These are phyloP conservation scores for Blastomyces emzantsi DNA, from an alignment of 2,329 filamentous ascomycete species.

Conservation along the genomic window DNA sequence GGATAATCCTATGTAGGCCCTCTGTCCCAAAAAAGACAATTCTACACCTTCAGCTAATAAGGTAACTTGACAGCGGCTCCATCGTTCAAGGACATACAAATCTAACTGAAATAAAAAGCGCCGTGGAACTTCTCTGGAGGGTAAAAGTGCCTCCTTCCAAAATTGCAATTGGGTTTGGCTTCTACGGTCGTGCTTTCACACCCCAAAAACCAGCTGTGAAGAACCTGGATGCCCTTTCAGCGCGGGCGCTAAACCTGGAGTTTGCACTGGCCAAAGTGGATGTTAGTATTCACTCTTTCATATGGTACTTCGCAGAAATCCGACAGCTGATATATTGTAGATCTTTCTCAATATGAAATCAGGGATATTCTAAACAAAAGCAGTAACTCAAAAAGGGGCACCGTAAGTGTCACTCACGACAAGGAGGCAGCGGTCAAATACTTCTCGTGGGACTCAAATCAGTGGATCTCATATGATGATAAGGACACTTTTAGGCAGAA, in stretches of 20 bases:
- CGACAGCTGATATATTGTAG: conserved; percentile 2
- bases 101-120: conserved; percentile 21
- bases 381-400: not conserved
- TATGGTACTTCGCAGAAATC: not conserved
- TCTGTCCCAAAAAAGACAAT: not conserved
- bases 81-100: conserved; percentile 29
- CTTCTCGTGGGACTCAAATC: not conserved
- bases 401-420: not conserved
- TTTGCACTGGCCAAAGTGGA: conserved; percentile 20
- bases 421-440: conserved; percentile 6
- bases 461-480: conserved; percentile 15
- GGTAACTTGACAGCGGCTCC: conserved; percentile 1
- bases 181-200: conserved; percentile 42
- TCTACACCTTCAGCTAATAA: not conserved
- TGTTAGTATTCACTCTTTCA: not conserved
- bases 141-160: conserved; percentile 19
- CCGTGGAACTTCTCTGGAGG: conserved; percentile 21
- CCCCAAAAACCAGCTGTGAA: conserved; percentile 17
- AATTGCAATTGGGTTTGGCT: conserved; percentile 36
- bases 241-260: conserved; percentile 21
- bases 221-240: conserved; percentile 21
- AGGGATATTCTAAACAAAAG: conserved; percentile 17
- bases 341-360: conserved; percentile 30
- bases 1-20: conserved; percentile 11
- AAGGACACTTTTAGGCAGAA: conserved; percentile 12